Conservation (phyloP, 441 rosid genomes). For the Aleurites moluccanus region DNA sequence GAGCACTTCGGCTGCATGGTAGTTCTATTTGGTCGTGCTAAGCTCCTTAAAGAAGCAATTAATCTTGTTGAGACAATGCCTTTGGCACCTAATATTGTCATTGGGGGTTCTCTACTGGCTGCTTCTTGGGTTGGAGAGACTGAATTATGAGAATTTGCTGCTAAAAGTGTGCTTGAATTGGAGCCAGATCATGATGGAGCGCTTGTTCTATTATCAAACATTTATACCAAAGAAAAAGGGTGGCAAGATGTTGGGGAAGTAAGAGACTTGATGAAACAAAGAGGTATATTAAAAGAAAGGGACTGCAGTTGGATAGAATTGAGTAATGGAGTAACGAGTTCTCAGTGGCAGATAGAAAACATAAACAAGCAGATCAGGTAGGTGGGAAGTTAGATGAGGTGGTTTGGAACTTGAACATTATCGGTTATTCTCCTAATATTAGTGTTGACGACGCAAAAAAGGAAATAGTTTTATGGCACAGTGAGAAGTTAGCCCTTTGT, state of each 20-base stretch:
- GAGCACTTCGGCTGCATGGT: conserved; percentile 73
- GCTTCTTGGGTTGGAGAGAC: conserved; percentile 53
- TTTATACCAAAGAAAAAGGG: conserved; percentile 48
- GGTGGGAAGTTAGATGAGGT: conserved; percentile 41
- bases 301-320: conserved; percentile 56
- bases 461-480: conserved; percentile 49
- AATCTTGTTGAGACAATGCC: conserved; percentile 50
- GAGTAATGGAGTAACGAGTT: conserved; percentile 43
- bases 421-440: conserved; percentile 56
- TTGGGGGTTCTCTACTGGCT: conserved; percentile 74
- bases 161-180: conserved; percentile 44
- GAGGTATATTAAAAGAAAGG: conserved; percentile 46
- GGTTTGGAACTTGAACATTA: conserved; percentile 47
- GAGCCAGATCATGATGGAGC: conserved; percentile 73
- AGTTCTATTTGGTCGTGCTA: conserved; percentile 60
- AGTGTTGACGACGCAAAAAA: conserved; percentile 51
- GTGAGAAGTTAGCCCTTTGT: conserved; percentile 66
- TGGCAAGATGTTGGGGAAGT: conserved; percentile 52
- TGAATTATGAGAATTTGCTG: conserved; percentile 58
- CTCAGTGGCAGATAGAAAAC: conserved; percentile 56
- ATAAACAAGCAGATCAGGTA: conserved; percentile 48
- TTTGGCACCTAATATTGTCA: conserved; percentile 51
- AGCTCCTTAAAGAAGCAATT: conserved; percentile 50
- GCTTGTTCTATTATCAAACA: conserved; percentile 52
- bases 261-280: conserved; percentile 56